Base-by-base conservation (phyloP, 805 yeast genomes). In the Saturnispora galanensis region DNA sequence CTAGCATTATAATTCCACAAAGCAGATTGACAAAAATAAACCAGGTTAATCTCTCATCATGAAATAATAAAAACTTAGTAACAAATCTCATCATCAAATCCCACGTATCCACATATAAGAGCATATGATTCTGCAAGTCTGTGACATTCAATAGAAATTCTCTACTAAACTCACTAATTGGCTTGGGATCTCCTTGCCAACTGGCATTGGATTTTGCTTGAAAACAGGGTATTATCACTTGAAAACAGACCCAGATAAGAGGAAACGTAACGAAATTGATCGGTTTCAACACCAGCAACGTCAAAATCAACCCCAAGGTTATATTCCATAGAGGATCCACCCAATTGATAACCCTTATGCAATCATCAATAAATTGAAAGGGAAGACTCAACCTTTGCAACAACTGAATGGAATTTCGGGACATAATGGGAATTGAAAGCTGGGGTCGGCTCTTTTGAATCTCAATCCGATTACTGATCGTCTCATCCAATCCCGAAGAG, bases 111-210 rank as follows among this genome's bases (percentile, higher is more conserved):
- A 82, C 79, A 58, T 81, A 85, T 11, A 79, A 55, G 29, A 79
- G 56, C 85, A 84, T 80, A 55, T 79, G 81, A 57, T 87, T 87
- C 56, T 87, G 96, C 47, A 86, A 66, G 64, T 87, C 96, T 1
- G 94, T 84, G 54, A 84, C 66, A 57, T 87, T 87, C 46, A 86
- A 57, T 16, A 81, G 62, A 56, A 86, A 87, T 57, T 87, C 95
- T 45, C 84, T 69, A 30, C 89, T 79, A 41, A 84, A 68, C 59
- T 86, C 87, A 4, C 89, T 83, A 7, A 80, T 84, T 0, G 94
- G 93, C 48, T 74, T 76, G 3, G 87, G 84, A 3, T 71, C 55
- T 31, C 65, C 71, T 21, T 21, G 26, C 21, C 75, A 69, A 10
- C 67, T 65, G 1, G 77, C 79, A n/a, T 79, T 76, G 57, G 83